Evolutionary conservation across 2,329 filamentous ascomycete species (phyloP), one percentile per base, ranked within the genome.

Genomic region (Aspergillus uvarum): DNA sequence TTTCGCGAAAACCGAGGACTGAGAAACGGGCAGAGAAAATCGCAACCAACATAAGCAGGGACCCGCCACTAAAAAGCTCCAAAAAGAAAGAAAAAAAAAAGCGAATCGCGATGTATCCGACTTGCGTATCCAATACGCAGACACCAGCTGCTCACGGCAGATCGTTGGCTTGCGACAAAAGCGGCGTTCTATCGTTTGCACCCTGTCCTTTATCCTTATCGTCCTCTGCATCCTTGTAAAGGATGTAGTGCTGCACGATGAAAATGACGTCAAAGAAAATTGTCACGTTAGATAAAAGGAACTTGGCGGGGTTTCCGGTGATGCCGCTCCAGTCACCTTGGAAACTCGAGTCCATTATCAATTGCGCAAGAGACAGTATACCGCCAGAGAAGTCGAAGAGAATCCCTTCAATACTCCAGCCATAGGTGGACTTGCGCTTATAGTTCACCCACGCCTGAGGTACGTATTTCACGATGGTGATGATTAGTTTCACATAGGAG

Each of bases 401-500:
- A 68, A 97, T 93, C 73, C 92, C 89, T 62, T 80, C 80, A 65
- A 97, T 97, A 68, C 87, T 89, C 92, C 94, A 98, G 42, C 95
- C 95, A 21, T 84, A 78, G 0, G 95, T 98, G 59, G 91, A 96
- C 72, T 89, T 85, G 70, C 94, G 92, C 68, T 87, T 87, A 74
- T 89, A 92, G 79, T 98, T 98, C 67, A 89, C 83, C 70, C 89
- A 82, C 42, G 90, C 86, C 80, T 96, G 92, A 5, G 95, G 95
- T 51, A 91, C 87, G 77, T 97, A 98, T 79, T 99, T 99, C 77
- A 96, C 85, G 26, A 97, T 79, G 0, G 94, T 96, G 65, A 96
- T 86, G 57, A 93, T 76, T 35, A 99, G 82, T 79, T 99, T 99
- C 72, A 96, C 88, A 73, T 96, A 96, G 47, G 91, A 91, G 32